Conservation (phyloP, 2,329 filamentous ascomycete genomes). For the Emmonsia crescens region DNA sequence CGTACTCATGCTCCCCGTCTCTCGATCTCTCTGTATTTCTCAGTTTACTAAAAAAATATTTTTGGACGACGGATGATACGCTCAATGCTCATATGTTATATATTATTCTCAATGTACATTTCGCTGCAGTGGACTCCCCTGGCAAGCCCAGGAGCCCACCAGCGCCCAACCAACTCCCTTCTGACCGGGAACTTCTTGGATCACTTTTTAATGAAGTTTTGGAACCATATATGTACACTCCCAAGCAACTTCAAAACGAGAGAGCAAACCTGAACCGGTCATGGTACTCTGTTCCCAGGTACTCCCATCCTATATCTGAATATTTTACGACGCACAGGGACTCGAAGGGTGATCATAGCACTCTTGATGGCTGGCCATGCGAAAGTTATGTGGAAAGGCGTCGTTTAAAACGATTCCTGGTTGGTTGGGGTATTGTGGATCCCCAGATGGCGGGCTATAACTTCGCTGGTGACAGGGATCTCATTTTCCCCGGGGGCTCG, state of each 20-base stretch:
- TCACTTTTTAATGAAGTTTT: constrained; percentile 39
- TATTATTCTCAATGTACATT: constrained; percentile 50
- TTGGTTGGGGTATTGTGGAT: constrained; percentile 47
- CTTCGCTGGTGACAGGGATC: constrained; percentile 38
- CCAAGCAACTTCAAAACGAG: constrained; percentile 38
- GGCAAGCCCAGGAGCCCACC: constrained; percentile 32
- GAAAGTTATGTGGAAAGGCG: constrained; percentile 47
- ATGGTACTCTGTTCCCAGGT: constrained; percentile 42
- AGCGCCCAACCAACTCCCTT: constrained; percentile 36
- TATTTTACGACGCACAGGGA: constrained; percentile 41
- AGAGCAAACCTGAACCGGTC: constrained; percentile 46
- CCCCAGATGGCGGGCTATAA: constrained; percentile 48
- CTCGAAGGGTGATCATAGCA: constrained; percentile 31
- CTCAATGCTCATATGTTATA: constrained; percentile 44
- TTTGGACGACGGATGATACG: constrained; percentile 43
- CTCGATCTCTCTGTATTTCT: constrained; percentile 43
- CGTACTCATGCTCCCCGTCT: constrained; percentile 44
- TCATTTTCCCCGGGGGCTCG: constrained; percentile 42
- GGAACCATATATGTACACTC: constrained; percentile 45
- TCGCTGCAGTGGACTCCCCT: constrained; percentile 37
- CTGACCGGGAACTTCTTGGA: constrained; percentile 35
- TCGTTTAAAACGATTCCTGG: constrained; percentile 43
- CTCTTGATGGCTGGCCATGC: constrained; percentile 54
- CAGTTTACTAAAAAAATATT: constrained; percentile 42
- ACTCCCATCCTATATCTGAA: constrained; percentile 37